Evolutionary conservation across 1,284 basidiomycete genomes (phyloP).

Genomic region (Puccinia novopanici): DNA sequence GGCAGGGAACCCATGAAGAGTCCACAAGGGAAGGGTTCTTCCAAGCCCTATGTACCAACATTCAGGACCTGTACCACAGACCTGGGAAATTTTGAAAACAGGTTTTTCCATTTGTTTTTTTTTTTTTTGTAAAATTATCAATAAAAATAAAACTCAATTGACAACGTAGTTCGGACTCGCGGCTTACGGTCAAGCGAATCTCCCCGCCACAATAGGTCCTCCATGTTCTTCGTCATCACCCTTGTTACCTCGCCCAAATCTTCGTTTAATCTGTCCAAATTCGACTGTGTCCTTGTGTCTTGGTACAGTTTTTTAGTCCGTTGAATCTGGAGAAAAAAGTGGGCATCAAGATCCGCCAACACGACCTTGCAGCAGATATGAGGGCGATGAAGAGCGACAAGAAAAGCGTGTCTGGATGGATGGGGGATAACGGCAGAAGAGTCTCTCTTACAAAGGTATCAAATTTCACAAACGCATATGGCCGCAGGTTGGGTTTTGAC

Average conservation of each 20-base stretch:
- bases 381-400: too few species aligned
- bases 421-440: neutral
- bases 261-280: conserved; percentile 86
- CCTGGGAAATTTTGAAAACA: too few species aligned
- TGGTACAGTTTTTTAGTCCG: conserved; percentile 93
- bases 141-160: too few species aligned
- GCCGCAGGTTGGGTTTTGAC: conserved; percentile 63
- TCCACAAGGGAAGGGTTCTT: too few species aligned
- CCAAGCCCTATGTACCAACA: too few species aligned
- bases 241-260: conserved; percentile 95
- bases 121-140: too few species aligned
- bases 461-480: conserved; percentile 94
- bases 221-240: conserved; percentile 99
- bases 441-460: conserved; percentile 62
- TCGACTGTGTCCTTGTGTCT: conserved; percentile 78
- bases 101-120: too few species aligned
- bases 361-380: neutral
- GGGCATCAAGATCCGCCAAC: neutral
- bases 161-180: too few species aligned
- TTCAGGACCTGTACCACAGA: too few species aligned
- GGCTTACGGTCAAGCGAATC: conserved; percentile 88
- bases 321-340: conserved; percentile 78
- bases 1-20: too few species aligned
- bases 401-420: too few species aligned
- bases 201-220: conserved; percentile 94